Percentiles rank a stretch among this genome's conserved stretches.
phyloP scores from a whole-genome alignment of 495 filamentous ascomycete genomes.

The Alectoria sarmentosa region DNA sequence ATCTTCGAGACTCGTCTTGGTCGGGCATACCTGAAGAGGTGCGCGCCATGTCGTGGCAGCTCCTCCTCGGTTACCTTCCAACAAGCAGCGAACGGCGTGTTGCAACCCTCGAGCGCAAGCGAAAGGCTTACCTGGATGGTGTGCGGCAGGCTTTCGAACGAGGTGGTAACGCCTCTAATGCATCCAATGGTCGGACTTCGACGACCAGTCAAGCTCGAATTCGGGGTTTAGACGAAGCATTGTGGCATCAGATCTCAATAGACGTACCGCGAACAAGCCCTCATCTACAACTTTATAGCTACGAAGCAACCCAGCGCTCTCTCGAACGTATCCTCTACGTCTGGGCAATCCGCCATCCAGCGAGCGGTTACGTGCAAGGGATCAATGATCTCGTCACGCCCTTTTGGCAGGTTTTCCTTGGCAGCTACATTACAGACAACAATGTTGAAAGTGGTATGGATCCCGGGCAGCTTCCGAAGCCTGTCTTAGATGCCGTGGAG shows the following conservation, averaged over 20 bases:
- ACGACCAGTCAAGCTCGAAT: conserved; percentile 43
- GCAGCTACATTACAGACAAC: conserved; percentile 86
- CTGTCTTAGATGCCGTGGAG: conserved; percentile 93
- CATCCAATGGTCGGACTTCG: conserved; percentile 33
- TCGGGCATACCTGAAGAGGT: conserved; percentile 91
- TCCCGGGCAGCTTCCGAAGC: conserved; percentile 81
- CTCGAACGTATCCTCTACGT: conserved; percentile 93
- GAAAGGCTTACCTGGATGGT: conserved; percentile 94
- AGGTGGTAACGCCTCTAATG: conserved; percentile 36
- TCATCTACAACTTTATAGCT: conserved; percentile 87
- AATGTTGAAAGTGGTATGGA: conserved; percentile 94
- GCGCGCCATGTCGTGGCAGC: conserved; percentile 95
- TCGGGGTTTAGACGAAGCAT: conserved; percentile 82
- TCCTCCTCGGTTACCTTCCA: conserved; percentile 89
- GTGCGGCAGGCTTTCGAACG: conserved; percentile 91
- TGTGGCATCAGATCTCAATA: conserved; percentile 99
- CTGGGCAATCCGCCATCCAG: conserved; percentile 95
- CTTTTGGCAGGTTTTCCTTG: conserved; percentile 96
- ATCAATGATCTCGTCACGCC: conserved; percentile 98
- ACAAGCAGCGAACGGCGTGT: conserved; percentile 90
- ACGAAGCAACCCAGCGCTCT: conserved; percentile 91
- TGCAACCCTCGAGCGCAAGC: conserved; percentile 83
- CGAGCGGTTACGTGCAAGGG: conserved; percentile 95
- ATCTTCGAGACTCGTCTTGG: conserved; percentile 82
- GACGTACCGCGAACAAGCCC: conserved; percentile 96